Evolutionary conservation across 495 filamentous ascomycete species (phyloP), one percentile per base, ranked within the genome.

Genomic region (Trichocladium antarcticum): DNA sequence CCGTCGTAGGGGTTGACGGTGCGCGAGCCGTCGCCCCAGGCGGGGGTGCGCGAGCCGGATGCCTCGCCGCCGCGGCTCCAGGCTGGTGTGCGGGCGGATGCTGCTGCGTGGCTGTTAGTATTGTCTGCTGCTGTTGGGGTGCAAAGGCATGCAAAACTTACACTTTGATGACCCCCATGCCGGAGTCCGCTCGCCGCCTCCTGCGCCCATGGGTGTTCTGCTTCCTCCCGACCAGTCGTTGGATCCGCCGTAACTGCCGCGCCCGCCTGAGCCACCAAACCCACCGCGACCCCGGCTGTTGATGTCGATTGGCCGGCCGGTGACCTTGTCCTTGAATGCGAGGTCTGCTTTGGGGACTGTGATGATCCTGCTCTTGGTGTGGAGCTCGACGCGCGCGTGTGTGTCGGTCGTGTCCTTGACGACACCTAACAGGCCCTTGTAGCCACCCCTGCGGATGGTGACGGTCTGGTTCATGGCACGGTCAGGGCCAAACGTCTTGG

Each of bases 341-440:
- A 97, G 70, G 45, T 80, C 75, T 5, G 83, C 80, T 63, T 90
- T 92, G 2, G 77, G 74, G 24, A 97, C 77, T 14, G 80, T 83
- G 44, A 97, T 81, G 6, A 82, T 78, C 72, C 94, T 96, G 67
- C 78, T 83, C 66, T 89, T 92, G 19, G 87, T 85, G 64, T 96
- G 89, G 21, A 99, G 72, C 65, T 97, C 93, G 31, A 99, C 84
- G 17, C 88, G 82, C 24, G 85, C 90, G 52, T 83, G 79, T 0
- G 74, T 76, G 49, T 93, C 88, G 0, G 84, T 89, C 0, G 93
- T 80, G 60, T 97, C 88, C 58, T 93, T 94, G 55, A 99, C 86
- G 47, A 95, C 94, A 54, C 93, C 93, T 40, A 99, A 74, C 12
- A 95, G 71, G 42, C 90, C 92, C 68, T 99, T 99, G 67, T 88